Evolutionary conservation across 2,329 filamentous ascomycete genomes (phyloP), one percentile per base, ranked within the genome.

Genomic region (Penicillium rolfsii): DNA sequence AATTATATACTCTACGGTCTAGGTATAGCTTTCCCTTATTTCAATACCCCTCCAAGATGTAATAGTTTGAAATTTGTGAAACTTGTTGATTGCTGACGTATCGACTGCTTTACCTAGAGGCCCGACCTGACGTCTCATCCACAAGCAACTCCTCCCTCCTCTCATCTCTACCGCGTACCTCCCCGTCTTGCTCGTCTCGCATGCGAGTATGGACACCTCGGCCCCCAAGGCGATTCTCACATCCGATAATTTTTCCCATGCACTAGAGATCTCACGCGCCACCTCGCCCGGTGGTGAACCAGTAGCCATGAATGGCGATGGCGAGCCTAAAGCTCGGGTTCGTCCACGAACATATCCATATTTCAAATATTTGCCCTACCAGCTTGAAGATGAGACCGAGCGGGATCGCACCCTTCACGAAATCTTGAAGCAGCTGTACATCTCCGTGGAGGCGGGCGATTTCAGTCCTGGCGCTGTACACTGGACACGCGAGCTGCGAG

Each of bases 401-500:
- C 87, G 93, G 65, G 89, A 96, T 74, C 84, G 84, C 54, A 92
- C 93, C 64, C 82, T 99, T 50, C 84, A 89, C 49, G 91, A 93
- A 74, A 98, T 97, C 70, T 84, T 98, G 68, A 95, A 93, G 76
- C 91, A 97, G 73, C 88, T 99, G 33, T 98, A 97, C 76, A 91
- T 97, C 69, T 87, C 94, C 59, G 84, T 99, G 65, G 89, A 93
- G 74, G 90, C 95, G 3, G 93, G 97, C 67, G 95, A 99, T 77
- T 98, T 98, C 77, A 89, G 90, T 26, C 91, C 94, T 0, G 95
- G 95, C 36, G 95, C 94, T 30, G 84, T 97, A 63, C 94, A 99
- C 78, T 99, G 95, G 95, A 97, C 95, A 16, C 88, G 94, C 68
- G 95, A 99, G 84, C 88, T 99, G 52, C 88, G 93, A 73, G 91